Base-by-base conservation (phyloP, 306 rosid species). In the Trifolium fragiferum region DNA sequence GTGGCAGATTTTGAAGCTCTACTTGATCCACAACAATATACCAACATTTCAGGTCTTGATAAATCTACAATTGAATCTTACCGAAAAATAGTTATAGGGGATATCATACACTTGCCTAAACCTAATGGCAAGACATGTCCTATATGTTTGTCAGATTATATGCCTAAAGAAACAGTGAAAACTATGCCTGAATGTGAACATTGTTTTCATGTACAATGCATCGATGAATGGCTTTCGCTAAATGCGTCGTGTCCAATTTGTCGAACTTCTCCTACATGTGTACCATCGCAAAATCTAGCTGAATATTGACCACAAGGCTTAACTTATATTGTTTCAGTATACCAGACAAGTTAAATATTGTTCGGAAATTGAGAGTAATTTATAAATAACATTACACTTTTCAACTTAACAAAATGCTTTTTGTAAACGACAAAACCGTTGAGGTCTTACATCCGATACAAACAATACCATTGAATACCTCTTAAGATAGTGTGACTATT, bases 211-310 rank as follows among this genome's bases (percentile, higher is more conserved):
- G 80, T 86, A 8, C 76, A 86, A 13, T 89, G 97, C 78, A 85
- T 92, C n/a, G 89, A 92, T 41, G 88, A 82, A 59, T 92, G 97
- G 93, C 97, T 92, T 57, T 68, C 73, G 11, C 10, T 88, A 72
- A 90, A 88, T 19, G 85, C 96, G 1, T 80, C 96, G 0, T 92
- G 97, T 76, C 97, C 97, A 0, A 79, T 92, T 43, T 92, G 97
- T 66, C 70, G 97, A 49, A 89, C 84, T 60, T 84, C 88, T 70
- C 90, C 85, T 0, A 13, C 1, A 2, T 27, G 68, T 21, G 47
- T 75, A 57, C 63, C 61, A 58, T 66, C 61, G 10, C 68, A 21
- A 10, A 25, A 3, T 0, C 72, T 32, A 64, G 55, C 68, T 19
- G 37, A 23, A 16, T 67, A 76, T 30, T 30, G 33, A 30, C 6